Percentiles rank a stretch among this genome's conserved stretches.
Conservation (phyloP, 129 eudicot species). For the Erigeron canadensis region DNA sequence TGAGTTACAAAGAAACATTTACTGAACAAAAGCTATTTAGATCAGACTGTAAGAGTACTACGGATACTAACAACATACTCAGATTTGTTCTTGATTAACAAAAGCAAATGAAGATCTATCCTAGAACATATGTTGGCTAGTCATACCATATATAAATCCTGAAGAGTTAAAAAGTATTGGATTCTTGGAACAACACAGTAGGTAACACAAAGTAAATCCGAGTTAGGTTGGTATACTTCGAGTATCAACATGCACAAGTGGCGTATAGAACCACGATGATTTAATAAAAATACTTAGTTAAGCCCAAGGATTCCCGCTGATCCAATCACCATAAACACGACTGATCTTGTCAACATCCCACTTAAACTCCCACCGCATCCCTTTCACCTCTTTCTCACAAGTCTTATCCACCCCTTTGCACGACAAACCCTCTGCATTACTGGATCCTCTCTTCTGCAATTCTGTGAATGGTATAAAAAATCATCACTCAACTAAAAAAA, state of each 20-base stretch:
- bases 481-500: conserved; percentile 18
- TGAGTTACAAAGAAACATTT: conserved; percentile 2
- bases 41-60: neutral
- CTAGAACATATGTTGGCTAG: conserved; percentile 10
- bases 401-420: conserved; percentile 25
- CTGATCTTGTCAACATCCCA: conserved; percentile 44
- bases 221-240: conserved; percentile 18
- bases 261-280: too few relatives aligned
- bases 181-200: conserved; percentile 9
- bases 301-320: too few relatives aligned
- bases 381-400: conserved; percentile 22
- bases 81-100: conserved; percentile 8
- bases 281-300: too few relatives aligned
- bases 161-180: neutral
- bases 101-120: neutral
- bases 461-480: conserved; percentile 38
- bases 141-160: conserved; percentile 14
- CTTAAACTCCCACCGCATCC: conserved; percentile 35
- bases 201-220: neutral
- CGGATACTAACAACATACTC: neutral
- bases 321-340: conserved; percentile 75
- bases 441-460: conserved; percentile 29
- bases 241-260: conserved; percentile 17
- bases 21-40: neutral
- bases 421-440: neutral